A percentile compares a stretch with the other conserved stretches of the same genome.
Conservation (phyloP, 164 flowering plant genomes). For the Warburgia ugandensis region DNA sequence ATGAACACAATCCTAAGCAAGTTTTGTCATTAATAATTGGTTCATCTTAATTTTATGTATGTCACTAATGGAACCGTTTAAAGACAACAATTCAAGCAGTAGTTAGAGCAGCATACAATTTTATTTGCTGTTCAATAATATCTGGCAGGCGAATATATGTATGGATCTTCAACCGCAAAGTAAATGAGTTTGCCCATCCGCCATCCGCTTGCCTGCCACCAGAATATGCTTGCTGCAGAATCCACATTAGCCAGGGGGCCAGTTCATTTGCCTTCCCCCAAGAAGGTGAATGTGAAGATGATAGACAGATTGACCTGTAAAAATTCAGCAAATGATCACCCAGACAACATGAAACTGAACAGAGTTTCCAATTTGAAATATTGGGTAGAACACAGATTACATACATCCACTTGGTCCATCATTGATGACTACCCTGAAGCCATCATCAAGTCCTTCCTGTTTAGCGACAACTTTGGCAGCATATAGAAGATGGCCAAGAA, state of each 20-base stretch:
- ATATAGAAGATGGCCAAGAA: slow-evolving; percentile 85
- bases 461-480: slow-evolving; percentile 84
- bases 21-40: too few relatives aligned
- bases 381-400: slow-evolving; percentile 16
- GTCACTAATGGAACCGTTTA: too few relatives aligned
- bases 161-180: too few relatives aligned
- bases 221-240: too few relatives aligned
- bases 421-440: slow-evolving; percentile 85
- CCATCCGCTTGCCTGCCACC: too few relatives aligned
- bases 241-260: slow-evolving; percentile 92
- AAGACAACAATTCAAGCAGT: too few relatives aligned
- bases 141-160: too few relatives aligned
- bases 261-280: slow-evolving; percentile 95
- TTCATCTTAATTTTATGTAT: too few relatives aligned
- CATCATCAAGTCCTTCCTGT: slow-evolving; percentile 93
- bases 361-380: not conserved
- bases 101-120: too few relatives aligned
- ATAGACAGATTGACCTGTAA: slow-evolving; percentile 91
- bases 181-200: too few relatives aligned
- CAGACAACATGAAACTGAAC: not conserved
- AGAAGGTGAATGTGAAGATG: slow-evolving; percentile 87
- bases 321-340: not conserved
- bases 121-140: too few relatives aligned
- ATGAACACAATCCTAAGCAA: too few relatives aligned
- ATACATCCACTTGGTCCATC: slow-evolving; percentile 90